These are phyloP conservation scores for Phytopythium oedochilum DNA, from an alignment of 352 stramenopile species.

Conservation along the genomic window DNA sequence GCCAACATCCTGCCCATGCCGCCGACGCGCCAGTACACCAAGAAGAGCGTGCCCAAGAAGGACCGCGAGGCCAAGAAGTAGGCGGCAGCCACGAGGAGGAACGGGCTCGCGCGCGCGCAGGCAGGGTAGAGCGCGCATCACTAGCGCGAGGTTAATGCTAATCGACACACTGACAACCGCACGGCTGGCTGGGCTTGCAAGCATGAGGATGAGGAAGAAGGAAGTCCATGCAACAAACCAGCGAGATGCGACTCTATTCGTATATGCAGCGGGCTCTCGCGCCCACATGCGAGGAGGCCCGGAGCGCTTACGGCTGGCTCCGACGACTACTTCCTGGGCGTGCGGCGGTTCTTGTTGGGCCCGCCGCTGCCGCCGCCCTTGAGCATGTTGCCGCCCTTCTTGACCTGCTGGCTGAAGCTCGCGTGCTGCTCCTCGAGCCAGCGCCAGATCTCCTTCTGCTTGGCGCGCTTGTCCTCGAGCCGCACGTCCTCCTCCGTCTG, in stretches of 20 bases:
- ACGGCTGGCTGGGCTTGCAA: neutral
- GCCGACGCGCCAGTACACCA: constrained; percentile 80
- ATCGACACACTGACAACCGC: neutral
- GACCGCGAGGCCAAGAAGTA: constrained; percentile 53
- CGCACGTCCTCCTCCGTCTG: constrained; percentile 82
- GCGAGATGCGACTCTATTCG: neutral
- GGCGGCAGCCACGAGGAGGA: no score
- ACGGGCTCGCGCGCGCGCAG: no score
- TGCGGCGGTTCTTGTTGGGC: constrained; percentile 9
- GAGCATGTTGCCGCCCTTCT: constrained; percentile 93
- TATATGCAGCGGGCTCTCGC: neutral
- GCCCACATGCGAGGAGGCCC: neutral
- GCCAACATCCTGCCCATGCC: constrained; percentile 82
- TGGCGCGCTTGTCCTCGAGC: constrained; percentile 79
- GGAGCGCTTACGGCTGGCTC: no score
- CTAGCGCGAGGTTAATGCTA: neutral
- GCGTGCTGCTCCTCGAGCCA: constrained; percentile 97
- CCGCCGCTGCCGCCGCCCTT: constrained; percentile 86
- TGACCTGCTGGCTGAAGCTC: constrained; percentile 97
- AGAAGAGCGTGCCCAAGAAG: constrained; percentile 84
- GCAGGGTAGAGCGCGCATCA: neutral
- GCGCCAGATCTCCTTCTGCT: constrained; percentile 93
- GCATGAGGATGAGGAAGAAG: no score
- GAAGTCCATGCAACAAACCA: neutral
- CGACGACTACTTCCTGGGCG: constrained; percentile 3